Evolutionary conservation across 495 filamentous ascomycete genomes (phyloP).

Genomic region (Cercophora scortea): DNA sequence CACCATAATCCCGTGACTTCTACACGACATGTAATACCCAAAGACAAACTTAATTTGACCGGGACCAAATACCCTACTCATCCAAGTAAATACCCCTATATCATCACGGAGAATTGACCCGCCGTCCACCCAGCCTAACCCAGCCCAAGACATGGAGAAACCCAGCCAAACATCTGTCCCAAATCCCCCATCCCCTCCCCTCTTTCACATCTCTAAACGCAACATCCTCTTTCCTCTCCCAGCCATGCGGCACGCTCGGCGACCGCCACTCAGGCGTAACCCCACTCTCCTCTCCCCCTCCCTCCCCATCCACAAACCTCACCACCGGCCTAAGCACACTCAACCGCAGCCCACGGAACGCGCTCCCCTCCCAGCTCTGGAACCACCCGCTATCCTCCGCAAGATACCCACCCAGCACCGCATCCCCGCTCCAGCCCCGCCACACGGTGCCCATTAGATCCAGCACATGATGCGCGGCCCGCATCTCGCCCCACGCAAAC

Average conservation of each 20-base stretch:
- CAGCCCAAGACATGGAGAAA: too few relatives aligned
- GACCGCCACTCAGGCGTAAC: constrained; percentile 4
- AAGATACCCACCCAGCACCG: constrained; percentile 6
- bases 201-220: neutral
- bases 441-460: constrained; percentile 10
- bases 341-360: constrained; percentile 7
- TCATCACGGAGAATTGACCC: too few relatives aligned
- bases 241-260: constrained; percentile 9
- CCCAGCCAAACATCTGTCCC: too few relatives aligned
- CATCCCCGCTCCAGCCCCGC: constrained; percentile 8
- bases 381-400: constrained; percentile 11
- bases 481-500: constrained; percentile 15
- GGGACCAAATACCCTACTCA: too few relatives aligned
- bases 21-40: too few relatives aligned
- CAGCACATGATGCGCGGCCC: constrained; percentile 15
- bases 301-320: constrained; percentile 2
- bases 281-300: neutral
- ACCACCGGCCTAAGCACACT: constrained; percentile 10
- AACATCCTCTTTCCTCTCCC: constrained; percentile 2
- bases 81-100: too few relatives aligned
- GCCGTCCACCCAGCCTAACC: too few relatives aligned
- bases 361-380: constrained; percentile 2
- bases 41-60: too few relatives aligned
- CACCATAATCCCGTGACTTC: too few relatives aligned
- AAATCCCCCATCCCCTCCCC: too few relatives aligned